These are phyloP conservation scores for Vigna trinervia DNA, from an alignment of 306 rosid species.

Conservation along the genomic window DNA sequence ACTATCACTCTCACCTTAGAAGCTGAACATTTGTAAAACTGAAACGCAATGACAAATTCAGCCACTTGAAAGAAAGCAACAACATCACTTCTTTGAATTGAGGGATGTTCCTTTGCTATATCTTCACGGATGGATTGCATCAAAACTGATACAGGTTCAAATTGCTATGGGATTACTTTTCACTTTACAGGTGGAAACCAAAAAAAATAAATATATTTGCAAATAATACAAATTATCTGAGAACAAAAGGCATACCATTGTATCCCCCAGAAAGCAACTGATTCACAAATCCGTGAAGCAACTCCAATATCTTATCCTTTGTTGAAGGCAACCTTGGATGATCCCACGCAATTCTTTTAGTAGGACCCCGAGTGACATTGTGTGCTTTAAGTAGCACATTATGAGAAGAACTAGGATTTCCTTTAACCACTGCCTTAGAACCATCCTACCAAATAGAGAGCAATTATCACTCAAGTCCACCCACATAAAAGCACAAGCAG, in stretches of 20 bases:
- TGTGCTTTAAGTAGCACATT: constrained; percentile 64
- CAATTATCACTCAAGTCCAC: constrained; percentile 38
- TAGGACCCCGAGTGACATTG: constrained; percentile 61
- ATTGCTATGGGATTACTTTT: constrained; percentile 40
- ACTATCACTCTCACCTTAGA: constrained; percentile 73
- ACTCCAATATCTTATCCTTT: constrained; percentile 68
- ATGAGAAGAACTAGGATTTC: constrained; percentile 70
- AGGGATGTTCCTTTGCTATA: constrained; percentile 82
- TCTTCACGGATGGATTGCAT: constrained; percentile 81
- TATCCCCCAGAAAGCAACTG: constrained; percentile 87
- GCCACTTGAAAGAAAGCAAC: constrained; percentile 85
- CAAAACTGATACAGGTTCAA: constrained; percentile 62
- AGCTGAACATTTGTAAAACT: constrained; percentile 69
- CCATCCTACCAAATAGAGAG: constrained; percentile 76
- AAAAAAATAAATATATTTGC: not conserved
- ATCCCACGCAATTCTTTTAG: constrained; percentile 92
- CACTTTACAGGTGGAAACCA: constrained; percentile 35
- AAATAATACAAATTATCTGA: constrained; percentile 21
- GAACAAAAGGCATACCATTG: constrained; percentile 59
- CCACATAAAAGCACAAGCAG: constrained; percentile 32
- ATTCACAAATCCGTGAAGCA: constrained; percentile 76
- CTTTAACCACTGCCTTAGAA: constrained; percentile 83
- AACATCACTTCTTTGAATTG: constrained; percentile 74
- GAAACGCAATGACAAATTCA: constrained; percentile 87
- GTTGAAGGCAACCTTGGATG: constrained; percentile 72